These are phyloP conservation scores for Musa troglodytarum DNA, from an alignment of 176 grass and related monocot genomes.

Conservation along the genomic window DNA sequence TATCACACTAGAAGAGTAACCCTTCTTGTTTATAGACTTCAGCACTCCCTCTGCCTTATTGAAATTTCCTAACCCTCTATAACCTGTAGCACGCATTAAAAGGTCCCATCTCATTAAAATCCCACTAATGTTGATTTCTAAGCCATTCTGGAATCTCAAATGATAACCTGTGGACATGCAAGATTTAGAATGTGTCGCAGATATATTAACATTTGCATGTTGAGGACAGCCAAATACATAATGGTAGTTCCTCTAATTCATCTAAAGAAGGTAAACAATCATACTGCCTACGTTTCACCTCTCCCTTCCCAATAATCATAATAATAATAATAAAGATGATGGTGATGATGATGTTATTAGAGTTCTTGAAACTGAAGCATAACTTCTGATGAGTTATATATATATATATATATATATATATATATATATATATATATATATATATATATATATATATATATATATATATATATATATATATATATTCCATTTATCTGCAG, in stretches of 20 bases:
- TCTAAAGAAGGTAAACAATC: neutral
- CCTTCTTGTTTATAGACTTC: slow-evolving; percentile 80
- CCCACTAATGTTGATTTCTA: slow-evolving; percentile 89
- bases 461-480: neutral
- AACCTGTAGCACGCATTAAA: slow-evolving; percentile 90
- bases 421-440: no score
- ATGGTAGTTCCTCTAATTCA: neutral
- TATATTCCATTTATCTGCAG: no score
- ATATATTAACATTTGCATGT: no score
- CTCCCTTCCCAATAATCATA: no score
- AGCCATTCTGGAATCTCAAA: slow-evolving; percentile 94
- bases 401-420: no score
- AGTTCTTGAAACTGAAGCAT: neutral
- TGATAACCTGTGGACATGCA: neutral
- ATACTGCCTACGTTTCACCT: neutral
- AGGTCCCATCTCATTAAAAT: slow-evolving; percentile 80
- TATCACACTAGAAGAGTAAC: slow-evolving; percentile 64
- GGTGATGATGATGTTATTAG: neutral
- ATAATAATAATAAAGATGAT: no score
- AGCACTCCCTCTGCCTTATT: slow-evolving; percentile 64
- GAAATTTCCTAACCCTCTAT: slow-evolving; percentile 77
- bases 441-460: neutral
- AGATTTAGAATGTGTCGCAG: neutral
- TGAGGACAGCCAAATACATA: neutral
- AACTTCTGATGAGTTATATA: neutral